Evolutionary conservation across 371 early-diverging fungal genomes (phyloP).

Genomic region (Rhizomucor pusillus): DNA sequence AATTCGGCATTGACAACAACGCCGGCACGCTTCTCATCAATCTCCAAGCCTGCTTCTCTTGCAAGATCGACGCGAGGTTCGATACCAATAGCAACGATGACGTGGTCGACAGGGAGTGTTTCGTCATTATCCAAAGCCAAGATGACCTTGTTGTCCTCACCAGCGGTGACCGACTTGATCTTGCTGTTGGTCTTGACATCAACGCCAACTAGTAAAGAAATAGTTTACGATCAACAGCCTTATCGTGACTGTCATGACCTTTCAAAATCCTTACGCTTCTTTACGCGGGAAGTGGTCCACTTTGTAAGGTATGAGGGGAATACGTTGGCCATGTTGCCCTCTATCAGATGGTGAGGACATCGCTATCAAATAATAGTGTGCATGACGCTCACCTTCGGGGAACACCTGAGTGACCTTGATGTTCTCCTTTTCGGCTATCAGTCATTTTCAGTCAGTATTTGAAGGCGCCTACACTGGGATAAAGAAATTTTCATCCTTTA

Average conservation of each 20-base stretch:
- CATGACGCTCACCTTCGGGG: constrained; percentile 52
- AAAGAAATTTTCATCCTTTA: constrained; percentile 11
- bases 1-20: constrained; percentile 76
- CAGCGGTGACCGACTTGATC: constrained; percentile 39
- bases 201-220: constrained; percentile 52
- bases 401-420: constrained; percentile 68
- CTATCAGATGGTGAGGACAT: constrained; percentile 3
- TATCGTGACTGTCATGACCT: neutral
- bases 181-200: constrained; percentile 50
- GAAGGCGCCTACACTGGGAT: neutral
- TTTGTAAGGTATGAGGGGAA: constrained; percentile 70
- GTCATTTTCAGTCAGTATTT: neutral
- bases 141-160: constrained; percentile 46
- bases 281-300: constrained; percentile 67
- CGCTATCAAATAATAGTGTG: too few relatives aligned
- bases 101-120: constrained; percentile 58
- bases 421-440: constrained; percentile 43
- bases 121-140: constrained; percentile 48
- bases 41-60: constrained; percentile 65
- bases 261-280: constrained; percentile 33
- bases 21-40: constrained; percentile 66
- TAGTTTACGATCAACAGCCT: neutral
- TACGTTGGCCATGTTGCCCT: constrained; percentile 73
- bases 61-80: constrained; percentile 70
- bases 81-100: constrained; percentile 73